Conservation (phyloP, 1,284 basidiomycete species). For the Porodaedalea pini region DNA sequence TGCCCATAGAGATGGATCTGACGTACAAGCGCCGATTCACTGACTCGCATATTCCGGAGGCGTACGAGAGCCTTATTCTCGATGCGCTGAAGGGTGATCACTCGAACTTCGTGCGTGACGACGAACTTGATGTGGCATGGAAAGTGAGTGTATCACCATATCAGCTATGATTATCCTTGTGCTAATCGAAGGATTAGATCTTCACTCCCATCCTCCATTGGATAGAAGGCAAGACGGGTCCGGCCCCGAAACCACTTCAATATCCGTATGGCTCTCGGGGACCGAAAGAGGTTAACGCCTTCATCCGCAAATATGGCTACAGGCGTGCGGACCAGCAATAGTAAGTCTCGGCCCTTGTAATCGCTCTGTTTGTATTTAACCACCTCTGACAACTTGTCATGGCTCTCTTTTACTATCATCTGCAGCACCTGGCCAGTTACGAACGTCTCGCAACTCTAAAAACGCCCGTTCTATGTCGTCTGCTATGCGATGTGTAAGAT, state of each 20-base stretch:
- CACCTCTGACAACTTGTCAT: too few species aligned
- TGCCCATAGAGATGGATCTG: conserved; percentile 94
- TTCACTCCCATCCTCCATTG: conserved; percentile 94
- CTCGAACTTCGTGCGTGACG: conserved; percentile 92
- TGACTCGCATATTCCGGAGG: conserved; percentile 87
- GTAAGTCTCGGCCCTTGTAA: conserved; percentile 46
- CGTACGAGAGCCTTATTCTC: conserved; percentile 89
- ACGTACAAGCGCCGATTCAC: conserved; percentile 94
- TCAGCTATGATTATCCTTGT: not conserved
- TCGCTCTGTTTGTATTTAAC: not conserved
- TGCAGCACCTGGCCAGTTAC: conserved; percentile 20
- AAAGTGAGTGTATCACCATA: conserved; percentile 54
- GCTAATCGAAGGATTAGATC: conserved; percentile 49
- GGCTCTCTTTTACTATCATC: not conserved
- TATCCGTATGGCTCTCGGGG: conserved; percentile 94
- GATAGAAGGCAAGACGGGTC: conserved; percentile 76
- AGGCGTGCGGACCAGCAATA: conserved; percentile 66
- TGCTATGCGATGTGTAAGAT: not conserved
- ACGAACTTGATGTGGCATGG: conserved; percentile 94
- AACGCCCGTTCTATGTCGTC: not conserved
- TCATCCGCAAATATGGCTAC: conserved; percentile 77
- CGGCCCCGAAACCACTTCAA: conserved; percentile 62
- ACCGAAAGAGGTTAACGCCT: conserved; percentile 78
- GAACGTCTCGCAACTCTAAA: conserved; percentile 17
- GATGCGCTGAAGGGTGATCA: conserved; percentile 88